Evolutionary conservation across 1,139 yeast species (phyloP).

Genomic region (Kodamaea alishanica): DNA sequence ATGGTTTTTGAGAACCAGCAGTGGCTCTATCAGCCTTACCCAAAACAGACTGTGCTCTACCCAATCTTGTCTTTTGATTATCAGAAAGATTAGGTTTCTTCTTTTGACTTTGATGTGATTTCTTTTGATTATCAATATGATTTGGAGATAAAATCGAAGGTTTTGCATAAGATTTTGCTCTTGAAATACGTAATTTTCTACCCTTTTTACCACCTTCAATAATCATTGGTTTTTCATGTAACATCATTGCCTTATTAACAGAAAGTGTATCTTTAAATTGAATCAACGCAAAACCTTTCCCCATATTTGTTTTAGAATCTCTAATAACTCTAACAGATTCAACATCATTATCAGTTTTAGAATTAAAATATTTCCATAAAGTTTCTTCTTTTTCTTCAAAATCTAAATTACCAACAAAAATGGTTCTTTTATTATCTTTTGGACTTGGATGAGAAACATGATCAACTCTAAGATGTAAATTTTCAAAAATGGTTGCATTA

Average conservation of each 20-base stretch:
- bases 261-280: slow-evolving; percentile 81
- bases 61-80: slow-evolving; percentile 69
- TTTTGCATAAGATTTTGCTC: slow-evolving; percentile 63
- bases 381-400: slow-evolving; percentile 90
- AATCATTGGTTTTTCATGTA: slow-evolving; percentile 66
- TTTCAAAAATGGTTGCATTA: slow-evolving; percentile 67
- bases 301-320: slow-evolving; percentile 89
- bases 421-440: slow-evolving; percentile 77
- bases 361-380: slow-evolving; percentile 76
- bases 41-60: slow-evolving; percentile 70
- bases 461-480: slow-evolving; percentile 84
- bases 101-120: slow-evolving; percentile 21
- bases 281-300: slow-evolving; percentile 96
- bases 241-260: slow-evolving; percentile 77
- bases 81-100: slow-evolving; percentile 42
- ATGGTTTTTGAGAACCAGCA: slow-evolving; percentile 45
- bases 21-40: slow-evolving; percentile 79
- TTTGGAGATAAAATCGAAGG: slow-evolving; percentile 46
- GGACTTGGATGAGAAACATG: slow-evolving; percentile 87
- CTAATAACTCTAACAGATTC: slow-evolving; percentile 89
- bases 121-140: slow-evolving; percentile 37
- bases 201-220: slow-evolving; percentile 32
- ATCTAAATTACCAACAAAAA: slow-evolving; percentile 92
- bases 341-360: slow-evolving; percentile 59
- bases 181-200: slow-evolving; percentile 71